Percentiles rank a stretch among this genome's conserved stretches.
These are phyloP conservation scores for Orobanche coerulescens DNA, from an alignment of 257 asterid species.

Conservation along the genomic window DNA sequence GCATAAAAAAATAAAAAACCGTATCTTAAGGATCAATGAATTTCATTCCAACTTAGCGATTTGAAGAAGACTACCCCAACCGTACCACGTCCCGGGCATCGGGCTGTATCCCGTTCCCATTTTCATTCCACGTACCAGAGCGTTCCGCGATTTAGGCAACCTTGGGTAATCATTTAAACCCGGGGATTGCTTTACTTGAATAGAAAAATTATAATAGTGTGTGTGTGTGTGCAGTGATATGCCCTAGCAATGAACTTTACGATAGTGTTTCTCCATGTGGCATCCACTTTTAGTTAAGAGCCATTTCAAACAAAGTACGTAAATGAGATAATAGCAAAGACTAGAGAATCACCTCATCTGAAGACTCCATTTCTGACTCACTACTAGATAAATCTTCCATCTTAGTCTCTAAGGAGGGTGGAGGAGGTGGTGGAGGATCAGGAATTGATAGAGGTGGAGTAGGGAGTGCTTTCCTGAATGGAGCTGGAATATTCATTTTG, in stretches of 20 bases:
- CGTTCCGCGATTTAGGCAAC: no score
- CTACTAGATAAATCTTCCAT: slow-evolving; percentile 41
- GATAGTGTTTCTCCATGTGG: not conserved
- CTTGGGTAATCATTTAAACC: no score
- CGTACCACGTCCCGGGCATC: no score
- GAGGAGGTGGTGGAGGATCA: slow-evolving; percentile 48
- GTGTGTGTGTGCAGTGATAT: no score
- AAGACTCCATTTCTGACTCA: slow-evolving; percentile 93
- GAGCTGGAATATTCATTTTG: slow-evolving; percentile 98
- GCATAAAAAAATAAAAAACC: no score
- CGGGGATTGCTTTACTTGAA: not conserved
- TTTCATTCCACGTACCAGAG: no score
- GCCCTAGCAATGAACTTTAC: not conserved
- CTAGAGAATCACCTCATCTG: slow-evolving; percentile 65
- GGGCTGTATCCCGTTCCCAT: no score
- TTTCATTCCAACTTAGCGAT: no score
- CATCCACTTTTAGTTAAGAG: no score
- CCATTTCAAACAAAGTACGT: not conserved
- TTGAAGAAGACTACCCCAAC: no score
- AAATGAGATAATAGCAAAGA: slow-evolving; percentile 11
- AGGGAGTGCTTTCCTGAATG: slow-evolving; percentile 82
- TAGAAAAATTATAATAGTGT: not conserved
- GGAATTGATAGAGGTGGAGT: slow-evolving; percentile 78
- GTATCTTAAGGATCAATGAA: no score
- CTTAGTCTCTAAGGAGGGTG: slow-evolving; percentile 33